phyloP scores from a whole-genome alignment of 2,329 filamentous ascomycete genomes.

The Ciborinia camelliae region DNA sequence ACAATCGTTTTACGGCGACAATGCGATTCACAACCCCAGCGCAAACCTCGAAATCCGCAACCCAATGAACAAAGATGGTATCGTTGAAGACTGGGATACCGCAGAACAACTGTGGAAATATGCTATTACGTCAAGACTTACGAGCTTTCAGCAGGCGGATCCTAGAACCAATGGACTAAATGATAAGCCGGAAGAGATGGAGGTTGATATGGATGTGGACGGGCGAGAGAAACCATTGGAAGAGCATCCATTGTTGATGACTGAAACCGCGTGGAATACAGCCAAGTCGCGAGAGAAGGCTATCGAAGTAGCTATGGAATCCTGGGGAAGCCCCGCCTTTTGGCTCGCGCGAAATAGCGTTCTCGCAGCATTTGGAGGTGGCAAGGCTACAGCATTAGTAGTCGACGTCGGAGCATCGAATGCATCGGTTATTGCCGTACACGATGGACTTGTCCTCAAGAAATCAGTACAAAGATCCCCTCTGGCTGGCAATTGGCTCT shows the following conservation, averaged over 20 bases:
- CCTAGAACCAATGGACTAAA: constrained; percentile 77
- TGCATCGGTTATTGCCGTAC: constrained; percentile 83
- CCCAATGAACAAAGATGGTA: constrained; percentile 83
- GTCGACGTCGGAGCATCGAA: constrained; percentile 88
- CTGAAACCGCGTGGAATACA: constrained; percentile 90
- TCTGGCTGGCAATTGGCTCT: constrained; percentile 85
- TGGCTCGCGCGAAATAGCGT: constrained; percentile 89
- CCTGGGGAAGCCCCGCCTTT: constrained; percentile 92
- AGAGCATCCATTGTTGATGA: constrained; percentile 89
- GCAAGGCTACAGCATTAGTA: constrained; percentile 89
- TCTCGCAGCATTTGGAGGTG: constrained; percentile 84
- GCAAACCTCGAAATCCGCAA: constrained; percentile 80
- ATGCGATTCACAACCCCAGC: constrained; percentile 75
- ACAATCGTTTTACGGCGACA: constrained; percentile 77
- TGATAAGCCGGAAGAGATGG: constrained; percentile 46
- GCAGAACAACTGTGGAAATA: constrained; percentile 90
- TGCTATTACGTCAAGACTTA: constrained; percentile 82
- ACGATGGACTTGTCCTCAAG: constrained; percentile 92
- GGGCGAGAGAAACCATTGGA: constrained; percentile 73
- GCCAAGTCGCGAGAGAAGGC: constrained; percentile 86
- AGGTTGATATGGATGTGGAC: constrained; percentile 53
- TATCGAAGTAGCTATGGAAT: constrained; percentile 96
- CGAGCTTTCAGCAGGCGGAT: constrained; percentile 67
- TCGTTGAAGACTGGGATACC: constrained; percentile 95
- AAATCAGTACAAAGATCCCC: constrained; percentile 83